Base-by-base conservation (phyloP, 495 filamentous ascomycete species). In the Hypoxylon fuscum region DNA sequence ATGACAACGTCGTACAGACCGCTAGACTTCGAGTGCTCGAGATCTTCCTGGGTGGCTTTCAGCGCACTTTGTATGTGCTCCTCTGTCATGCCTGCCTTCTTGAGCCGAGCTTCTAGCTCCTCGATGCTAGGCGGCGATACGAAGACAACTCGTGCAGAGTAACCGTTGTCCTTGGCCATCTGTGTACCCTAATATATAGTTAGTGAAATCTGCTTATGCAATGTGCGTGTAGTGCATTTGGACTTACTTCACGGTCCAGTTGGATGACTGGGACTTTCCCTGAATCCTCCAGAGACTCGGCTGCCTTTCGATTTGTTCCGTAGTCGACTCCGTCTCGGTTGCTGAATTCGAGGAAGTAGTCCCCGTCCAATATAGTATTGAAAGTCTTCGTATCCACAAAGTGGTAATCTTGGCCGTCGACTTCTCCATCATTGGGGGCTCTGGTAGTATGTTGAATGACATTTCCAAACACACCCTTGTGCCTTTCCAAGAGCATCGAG, bases 101-200 rank as follows among this genome's bases (percentile, higher is more conserved):
- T 79, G 37, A 92, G 71, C 46, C 88, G 77, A 58, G 78, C 68
- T 68, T 92, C 87, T 11, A 93, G 74, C 14, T 81, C 79, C 21
- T 89, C 82, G 18, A 87, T 40, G 2, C 80, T 83, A 0, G 90
- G 88, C 0, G 91, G 90, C 8, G 84, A 76, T 42, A 96, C 74
- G 71, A 94, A 91, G 34, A 94, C 68, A 64, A 88, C 89, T 2
- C 90, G 82, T 15, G 90, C 88, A 48, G 86, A 79, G 48, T 90
- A 84, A 61, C 87, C 81, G 32, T 84, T 84, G 54, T 85, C 84
- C 68, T 89, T 91, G 38, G 92, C 85, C 74, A 77, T 73, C 89
- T 92, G 79, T 82, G 90, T 60, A 86, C 87, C 59, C 92, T 89
- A 76, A 18, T 27, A 0, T 35, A 20, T 0, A 47, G 59, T 71